A percentile compares a stretch with the other conserved stretches of the same genome.
phyloP scores from a whole-genome alignment of 306 rosid species.

The Alnus glutinosa region DNA sequence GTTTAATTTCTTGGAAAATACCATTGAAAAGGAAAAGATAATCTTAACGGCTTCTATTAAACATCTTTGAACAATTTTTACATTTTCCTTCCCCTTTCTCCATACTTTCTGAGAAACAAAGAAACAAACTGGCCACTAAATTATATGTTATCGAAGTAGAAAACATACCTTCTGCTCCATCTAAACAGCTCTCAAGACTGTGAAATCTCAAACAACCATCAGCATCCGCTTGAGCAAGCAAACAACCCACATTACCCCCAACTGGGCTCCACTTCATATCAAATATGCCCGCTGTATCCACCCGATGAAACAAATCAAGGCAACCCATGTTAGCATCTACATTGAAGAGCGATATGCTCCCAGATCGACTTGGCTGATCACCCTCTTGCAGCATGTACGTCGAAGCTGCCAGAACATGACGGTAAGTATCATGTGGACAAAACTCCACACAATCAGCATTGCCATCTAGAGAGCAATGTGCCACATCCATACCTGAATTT shows the following conservation, averaged over 20 bases:
- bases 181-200: conserved; percentile 37
- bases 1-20: not conserved
- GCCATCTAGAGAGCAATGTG: conserved; percentile 69
- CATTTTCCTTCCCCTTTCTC: not conserved
- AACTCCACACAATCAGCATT: conserved; percentile 93
- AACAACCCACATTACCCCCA: conserved; percentile 40
- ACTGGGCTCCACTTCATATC: conserved; percentile 85
- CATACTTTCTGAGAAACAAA: not conserved
- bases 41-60: not conserved
- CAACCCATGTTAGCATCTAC: conserved; percentile 38
- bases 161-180: conserved; percentile 54
- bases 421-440: conserved; percentile 60
- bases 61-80: not conserved
- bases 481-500: conserved; percentile 61
- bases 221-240: conserved; percentile 80
- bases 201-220: conserved; percentile 78
- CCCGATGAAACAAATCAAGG: conserved; percentile 49
- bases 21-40: not conserved
- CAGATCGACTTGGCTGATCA: conserved; percentile 57
- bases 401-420: conserved; percentile 69
- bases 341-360: conserved; percentile 73
- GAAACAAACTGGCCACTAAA: not conserved
- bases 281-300: conserved; percentile 66
- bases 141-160: not conserved
- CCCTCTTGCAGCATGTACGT: conserved; percentile 83